A percentile compares a stretch with the other conserved stretches of the same genome.
phyloP scores from a whole-genome alignment of 257 asterid species.

The Solanum sejunctum region DNA sequence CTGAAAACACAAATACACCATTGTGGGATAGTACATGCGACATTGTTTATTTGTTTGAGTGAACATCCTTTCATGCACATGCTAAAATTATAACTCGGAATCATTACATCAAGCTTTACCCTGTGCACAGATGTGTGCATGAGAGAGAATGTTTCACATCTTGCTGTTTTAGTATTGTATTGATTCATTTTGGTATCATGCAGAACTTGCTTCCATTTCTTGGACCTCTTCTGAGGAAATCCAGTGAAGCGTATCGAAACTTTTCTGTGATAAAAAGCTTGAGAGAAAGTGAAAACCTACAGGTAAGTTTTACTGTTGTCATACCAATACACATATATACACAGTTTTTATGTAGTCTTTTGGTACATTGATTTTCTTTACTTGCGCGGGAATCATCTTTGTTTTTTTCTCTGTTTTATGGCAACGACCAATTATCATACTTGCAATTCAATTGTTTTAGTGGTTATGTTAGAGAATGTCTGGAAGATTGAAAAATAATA shows the following conservation, averaged over 20 bases:
- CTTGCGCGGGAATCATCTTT: neutral
- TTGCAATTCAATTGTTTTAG: neutral
- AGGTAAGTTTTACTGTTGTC: constrained; percentile 30
- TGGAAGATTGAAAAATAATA: neutral
- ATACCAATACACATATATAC: neutral
- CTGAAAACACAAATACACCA: neutral
- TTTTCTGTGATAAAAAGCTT: constrained; percentile 72
- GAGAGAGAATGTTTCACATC: neutral
- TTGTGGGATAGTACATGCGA: neutral
- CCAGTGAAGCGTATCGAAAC: constrained; percentile 78
- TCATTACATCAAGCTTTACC: neutral
- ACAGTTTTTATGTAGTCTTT: neutral
- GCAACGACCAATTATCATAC: neutral
- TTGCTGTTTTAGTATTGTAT: neutral
- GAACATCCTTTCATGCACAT: neutral
- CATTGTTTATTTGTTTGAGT: neutral
- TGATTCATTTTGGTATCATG: constrained; percentile 8
- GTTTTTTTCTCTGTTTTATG: neutral
- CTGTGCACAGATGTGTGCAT: neutral
- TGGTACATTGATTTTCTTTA: neutral
- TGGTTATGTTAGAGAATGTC: neutral
- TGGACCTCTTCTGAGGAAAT: constrained; percentile 82
- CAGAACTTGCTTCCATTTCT: constrained; percentile 91
- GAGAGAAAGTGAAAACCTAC: constrained; percentile 83
- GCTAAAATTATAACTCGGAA: neutral